These are phyloP conservation scores for Stephanodiscus minutulus DNA, from an alignment of 108 stramenopile genomes.

Conservation along the genomic window DNA sequence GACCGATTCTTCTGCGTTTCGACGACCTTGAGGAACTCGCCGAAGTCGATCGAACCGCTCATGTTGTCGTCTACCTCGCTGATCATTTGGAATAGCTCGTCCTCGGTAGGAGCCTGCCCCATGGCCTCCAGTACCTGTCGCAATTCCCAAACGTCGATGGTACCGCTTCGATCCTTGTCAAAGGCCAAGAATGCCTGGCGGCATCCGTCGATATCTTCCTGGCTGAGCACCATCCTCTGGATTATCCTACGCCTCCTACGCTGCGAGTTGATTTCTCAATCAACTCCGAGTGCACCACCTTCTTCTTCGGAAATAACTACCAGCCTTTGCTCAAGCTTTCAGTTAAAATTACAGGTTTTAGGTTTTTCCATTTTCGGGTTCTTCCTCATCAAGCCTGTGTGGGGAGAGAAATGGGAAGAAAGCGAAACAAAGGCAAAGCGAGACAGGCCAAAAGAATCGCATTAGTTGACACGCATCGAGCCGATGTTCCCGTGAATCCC, in stretches of 20 bases:
- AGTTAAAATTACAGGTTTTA: too few species aligned
- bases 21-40: conserved; percentile 91
- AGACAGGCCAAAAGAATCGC: too few species aligned
- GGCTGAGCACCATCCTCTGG: conserved; percentile 47
- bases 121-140: conserved; percentile 85
- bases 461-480: too few species aligned
- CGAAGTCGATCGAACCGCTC: conserved; percentile 89
- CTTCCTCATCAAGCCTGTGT: too few species aligned
- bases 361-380: too few species aligned
- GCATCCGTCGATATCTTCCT: conserved; percentile 63
- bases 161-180: conserved; percentile 84
- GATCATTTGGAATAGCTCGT: conserved; percentile 89
- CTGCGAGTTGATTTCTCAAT: not conserved
- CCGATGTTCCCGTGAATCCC: too few species aligned
- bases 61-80: conserved; percentile 90
- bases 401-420: too few species aligned
- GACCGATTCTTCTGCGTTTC: conserved; percentile 89
- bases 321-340: too few species aligned
- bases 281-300: not conserved
- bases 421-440: too few species aligned
- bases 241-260: not conserved
- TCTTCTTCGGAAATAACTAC: too few species aligned
- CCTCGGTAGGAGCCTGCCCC: conserved; percentile 92
- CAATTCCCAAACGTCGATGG: conserved; percentile 91
- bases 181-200: conserved; percentile 89